Evolutionary conservation across 2,329 filamentous ascomycete genomes (phyloP), one percentile per base, ranked within the genome.

Genomic region (Cladobotryum mycophilum): DNA sequence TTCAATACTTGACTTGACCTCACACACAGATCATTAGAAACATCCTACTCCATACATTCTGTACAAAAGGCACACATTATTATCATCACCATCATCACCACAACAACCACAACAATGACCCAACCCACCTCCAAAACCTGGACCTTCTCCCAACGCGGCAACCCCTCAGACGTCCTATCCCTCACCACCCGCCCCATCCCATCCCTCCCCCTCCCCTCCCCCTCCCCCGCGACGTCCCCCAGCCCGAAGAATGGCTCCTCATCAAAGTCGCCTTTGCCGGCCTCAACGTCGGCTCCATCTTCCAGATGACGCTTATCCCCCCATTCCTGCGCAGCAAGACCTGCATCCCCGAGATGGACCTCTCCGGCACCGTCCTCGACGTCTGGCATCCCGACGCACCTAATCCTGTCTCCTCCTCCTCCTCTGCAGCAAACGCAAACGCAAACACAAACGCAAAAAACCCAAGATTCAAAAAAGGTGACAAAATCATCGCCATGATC

Each of bases 221-320:
- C 4, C 53, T 65, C 3, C 64, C 65, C 9, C 57, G 59, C 41
- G 59, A 60, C 41, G 58, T 54, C 3, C 56, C 64, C 5, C 12
- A 33, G 5, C 59, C 61, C 7, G 64, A 65, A 34, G 63, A 68
- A 57, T 69, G 67, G 67, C 53, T 76, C 30, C 56, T 73, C 30
- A 57, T 76, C 50, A 67, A 64, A 45, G 60, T 71, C n/a, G 64
- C 68, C 48, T 70, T 72, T 49, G 70, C 67, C 4, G 71, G 69
- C 13, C 70, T 77, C 51, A 76, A 76, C 53, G 70, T 71, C 4
- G 71, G 71, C 33, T 68, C 70, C 48, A 65, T 67, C 35, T 66
- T 72, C 42, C 64, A 70, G 15, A 68, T 73, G 63, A 61, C 64
- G n/a, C 60, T 74, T 4, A 54, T 73, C 35, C 71, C 72, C 48